These are phyloP conservation scores for Trapa incisa DNA, from an alignment of 345 rosid genomes.

Conservation along the genomic window DNA sequence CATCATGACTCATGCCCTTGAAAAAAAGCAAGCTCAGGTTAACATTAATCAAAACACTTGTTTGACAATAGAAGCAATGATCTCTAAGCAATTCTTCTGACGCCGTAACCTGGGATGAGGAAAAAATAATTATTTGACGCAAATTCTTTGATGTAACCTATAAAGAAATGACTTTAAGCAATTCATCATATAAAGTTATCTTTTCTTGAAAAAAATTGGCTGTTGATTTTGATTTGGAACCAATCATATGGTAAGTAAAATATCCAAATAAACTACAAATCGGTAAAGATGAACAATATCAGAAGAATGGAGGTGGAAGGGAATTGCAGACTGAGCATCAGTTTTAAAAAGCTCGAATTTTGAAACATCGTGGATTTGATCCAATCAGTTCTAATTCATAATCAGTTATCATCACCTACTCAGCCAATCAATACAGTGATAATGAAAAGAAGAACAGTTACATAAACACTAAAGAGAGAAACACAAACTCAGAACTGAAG, in stretches of 20 bases:
- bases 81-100: too few relatives aligned
- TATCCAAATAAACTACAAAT: background rate
- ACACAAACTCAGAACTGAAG: background rate
- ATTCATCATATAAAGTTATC: too few relatives aligned
- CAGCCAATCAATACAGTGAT: background rate
- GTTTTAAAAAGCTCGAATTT: slow-evolving; percentile 11
- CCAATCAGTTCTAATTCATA: slow-evolving; percentile 1
- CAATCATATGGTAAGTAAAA: background rate
- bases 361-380: slow-evolving; percentile 4
- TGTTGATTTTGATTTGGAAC: too few relatives aligned
- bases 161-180: too few relatives aligned
- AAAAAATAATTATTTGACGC: too few relatives aligned
- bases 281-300: background rate
- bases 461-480: background rate
- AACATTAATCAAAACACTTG: too few relatives aligned
- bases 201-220: too few relatives aligned
- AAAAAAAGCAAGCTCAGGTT: too few relatives aligned
- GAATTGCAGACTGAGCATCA: slow-evolving; percentile 8
- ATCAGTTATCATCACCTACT: slow-evolving; percentile 4
- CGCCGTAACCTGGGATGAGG: too few relatives aligned
- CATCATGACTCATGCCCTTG: too few relatives aligned
- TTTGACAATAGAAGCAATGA: too few relatives aligned
- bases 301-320: background rate
- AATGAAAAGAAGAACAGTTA: background rate
- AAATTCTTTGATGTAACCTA: too few relatives aligned